Evolutionary conservation across 164 flowering plant genomes (phyloP), one percentile per base, ranked within the genome.

Genomic region (Vitis amurensis): DNA sequence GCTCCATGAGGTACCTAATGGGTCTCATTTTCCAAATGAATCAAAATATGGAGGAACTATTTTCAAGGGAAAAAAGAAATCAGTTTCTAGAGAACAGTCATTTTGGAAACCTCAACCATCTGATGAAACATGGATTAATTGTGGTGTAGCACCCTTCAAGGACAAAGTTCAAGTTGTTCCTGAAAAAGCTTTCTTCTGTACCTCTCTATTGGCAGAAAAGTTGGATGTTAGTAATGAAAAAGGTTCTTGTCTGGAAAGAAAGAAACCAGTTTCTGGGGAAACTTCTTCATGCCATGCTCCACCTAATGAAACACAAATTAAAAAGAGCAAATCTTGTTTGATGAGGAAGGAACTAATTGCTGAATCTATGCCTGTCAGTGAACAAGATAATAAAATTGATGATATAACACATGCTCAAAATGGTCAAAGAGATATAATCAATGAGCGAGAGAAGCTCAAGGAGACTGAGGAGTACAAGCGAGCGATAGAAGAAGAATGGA

Each of bases 401-500:
- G 2, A 13, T 59, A 13, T 17, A 4, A 1, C 30, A 8, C n/a
- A 31, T 65, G 68, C 70, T 48, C 27, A 71, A 61, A 50, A 53
- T 74, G 63, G 44, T 31, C 75, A 73, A 67, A 73, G 51, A 48
- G 70, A 69, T 63, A 71, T 89, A 56, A 82, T 89, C 61, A 77
- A 64, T 69, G 87, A 79, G 9, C 78, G 93, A 64, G 97, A 95
- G 74, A 92, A 77, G 78, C 77, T 86, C 10, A 95, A 94, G 83
- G 91, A 89, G 78, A 91, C 97, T 52, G 95, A 80, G 65, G 97
- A 87, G 55, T 91, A 83, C 78, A 94, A 84, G 70, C 85, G 70
- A 59, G 97, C 94, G 44, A 47, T 64, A 64, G 91, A 89, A 78
- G 90, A 86, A 86, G 99, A 94, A 74, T 86, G 83, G 94, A 90